Base-by-base conservation (phyloP, 2,329 filamentous ascomycete species). In the Trichophyton mentagrophytes region DNA sequence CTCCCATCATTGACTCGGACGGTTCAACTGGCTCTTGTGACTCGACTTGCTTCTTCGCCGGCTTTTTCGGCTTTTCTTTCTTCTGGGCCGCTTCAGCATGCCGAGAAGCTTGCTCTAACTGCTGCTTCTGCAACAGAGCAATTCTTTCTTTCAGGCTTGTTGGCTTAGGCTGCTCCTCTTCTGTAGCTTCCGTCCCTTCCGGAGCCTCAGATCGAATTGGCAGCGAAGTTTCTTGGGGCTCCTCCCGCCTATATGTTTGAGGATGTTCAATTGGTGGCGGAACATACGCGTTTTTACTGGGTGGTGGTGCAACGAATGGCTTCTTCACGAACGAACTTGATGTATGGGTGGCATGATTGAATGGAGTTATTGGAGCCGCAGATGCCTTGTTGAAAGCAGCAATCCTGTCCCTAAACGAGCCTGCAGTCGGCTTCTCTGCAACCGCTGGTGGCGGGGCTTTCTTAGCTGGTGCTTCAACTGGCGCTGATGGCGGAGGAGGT, bases 111-210 rank as follows among this genome's bases (percentile, higher is more conserved):
- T 93, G 89, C 70, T 97, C 93, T 71, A 89, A 79, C 73, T 99
- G 93, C 72, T 97, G 90, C 71, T 89, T 92, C 72, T 99, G 93
- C 15, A 99, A 79, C 59, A 96, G 78, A 30, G 93, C 93, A 75
- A 99, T 96, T 64, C 93, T 84, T 72, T 99, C 93, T 74, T 97
- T 99, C 64, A 99, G 74, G 66, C 89, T 96, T 61, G 90, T 88
- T 25, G 91, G 90, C 74, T 97, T 96, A 0, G 92, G 91, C 67
- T 89, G 85, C 49, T 95, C 89, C 60, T 93, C 67, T 3, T 78
- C 83, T 15, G 80, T 84, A 47, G 78, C 74, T 58, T 77, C 79
- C 5, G 79, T 74, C 17, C 74, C 71, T 40, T 60, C 58, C 5
- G 67, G 9, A 68, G 69, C 46, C 8, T 57, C 49, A 13, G 55